A percentile compares a stretch with the other conserved stretches of the same genome.
Conservation (phyloP, 2,329 filamentous ascomycete genomes). For the Pseudogymnoascus sp. region DNA sequence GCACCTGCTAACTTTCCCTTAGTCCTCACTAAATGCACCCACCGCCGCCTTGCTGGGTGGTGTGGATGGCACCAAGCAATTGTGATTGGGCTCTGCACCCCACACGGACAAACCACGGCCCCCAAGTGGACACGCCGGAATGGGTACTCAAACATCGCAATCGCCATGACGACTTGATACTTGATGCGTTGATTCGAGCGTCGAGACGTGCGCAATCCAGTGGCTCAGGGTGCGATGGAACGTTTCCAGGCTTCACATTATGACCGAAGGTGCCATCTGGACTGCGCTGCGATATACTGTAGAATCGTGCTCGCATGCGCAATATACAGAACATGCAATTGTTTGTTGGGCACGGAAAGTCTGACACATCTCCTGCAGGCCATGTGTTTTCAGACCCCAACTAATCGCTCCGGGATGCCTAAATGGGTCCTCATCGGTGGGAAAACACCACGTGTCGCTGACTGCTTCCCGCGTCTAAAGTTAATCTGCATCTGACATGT, state of each 20-base stretch:
- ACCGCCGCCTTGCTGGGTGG: neutral
- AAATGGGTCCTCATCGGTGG: neutral
- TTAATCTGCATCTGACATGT: constrained; percentile 2
- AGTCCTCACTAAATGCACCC: neutral
- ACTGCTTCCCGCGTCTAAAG: neutral
- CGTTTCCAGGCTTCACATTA: neutral
- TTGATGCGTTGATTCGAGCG: neutral
- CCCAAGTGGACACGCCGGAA: neutral
- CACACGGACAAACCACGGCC: neutral
- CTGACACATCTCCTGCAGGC: neutral
- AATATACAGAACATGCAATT: neutral
- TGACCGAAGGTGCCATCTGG: neutral
- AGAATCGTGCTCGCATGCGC: neutral
- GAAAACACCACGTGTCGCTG: neutral
- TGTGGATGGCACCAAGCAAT: neutral
- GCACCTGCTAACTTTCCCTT: neutral
- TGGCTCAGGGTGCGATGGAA: neutral
- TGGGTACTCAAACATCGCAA: neutral
- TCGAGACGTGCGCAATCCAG: neutral
- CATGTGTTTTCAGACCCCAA: neutral
- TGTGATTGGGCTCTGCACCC: constrained; percentile 2
- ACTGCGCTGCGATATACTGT: neutral
- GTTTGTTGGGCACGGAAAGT: neutral
- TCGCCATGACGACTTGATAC: neutral
- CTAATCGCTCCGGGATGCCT: neutral